phyloP scores from a whole-genome alignment of 73 alveolate species.

The Uronychia setigera region DNA sequence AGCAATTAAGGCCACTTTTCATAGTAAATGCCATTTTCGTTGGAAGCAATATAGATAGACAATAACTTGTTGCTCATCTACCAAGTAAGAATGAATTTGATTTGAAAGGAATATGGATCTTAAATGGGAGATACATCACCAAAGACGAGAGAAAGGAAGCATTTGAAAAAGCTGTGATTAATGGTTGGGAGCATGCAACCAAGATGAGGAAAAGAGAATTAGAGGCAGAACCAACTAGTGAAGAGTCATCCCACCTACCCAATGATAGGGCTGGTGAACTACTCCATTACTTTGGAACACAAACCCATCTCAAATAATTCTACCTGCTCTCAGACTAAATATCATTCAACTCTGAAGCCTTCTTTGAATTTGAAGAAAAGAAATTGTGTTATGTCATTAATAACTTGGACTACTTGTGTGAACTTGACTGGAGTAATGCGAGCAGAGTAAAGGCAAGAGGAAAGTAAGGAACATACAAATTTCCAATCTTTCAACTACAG shows the following conservation, averaged over 20 bases:
- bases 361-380: conserved; percentile 12
- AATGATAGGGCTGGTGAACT: background rate
- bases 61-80: background rate
- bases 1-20: too few relatives aligned
- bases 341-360: background rate
- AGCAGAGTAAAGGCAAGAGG: background rate
- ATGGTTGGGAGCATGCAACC: background rate
- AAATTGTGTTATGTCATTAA: background rate
- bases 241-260: background rate
- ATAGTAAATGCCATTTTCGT: too few relatives aligned
- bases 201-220: background rate
- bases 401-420: conserved; percentile 1
- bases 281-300: background rate
- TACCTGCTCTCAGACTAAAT: background rate
- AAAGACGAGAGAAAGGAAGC: background rate
- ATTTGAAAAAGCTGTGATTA: background rate
- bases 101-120: background rate
- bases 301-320: background rate
- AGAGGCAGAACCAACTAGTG: background rate
- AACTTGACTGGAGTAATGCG: conserved; percentile 11
- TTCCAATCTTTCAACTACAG: conserved; percentile 7
- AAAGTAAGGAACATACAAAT: background rate
- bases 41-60: background rate
- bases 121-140: background rate
- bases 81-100: background rate